Base-by-base conservation (phyloP, 164 flowering plant genomes). In the Umbellularia californica region DNA sequence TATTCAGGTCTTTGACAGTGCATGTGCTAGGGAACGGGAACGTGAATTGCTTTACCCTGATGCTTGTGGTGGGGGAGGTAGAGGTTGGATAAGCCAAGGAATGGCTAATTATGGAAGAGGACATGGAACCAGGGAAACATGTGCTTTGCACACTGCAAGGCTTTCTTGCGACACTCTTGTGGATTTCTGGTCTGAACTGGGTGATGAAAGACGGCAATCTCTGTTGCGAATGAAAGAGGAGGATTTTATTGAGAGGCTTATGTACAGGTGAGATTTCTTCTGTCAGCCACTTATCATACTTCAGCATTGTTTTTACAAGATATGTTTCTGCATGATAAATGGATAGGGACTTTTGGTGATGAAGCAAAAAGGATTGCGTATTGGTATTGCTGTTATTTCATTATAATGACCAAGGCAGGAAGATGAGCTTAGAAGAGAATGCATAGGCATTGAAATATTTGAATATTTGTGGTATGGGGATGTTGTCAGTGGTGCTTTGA, bases 61-160 rank as follows among this genome's bases (percentile, higher is more conserved):
- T 85, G 99, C 99, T 33, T 95, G 99, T 83, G 99, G 99, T 62
- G 98, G 97, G 62, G 97, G 92, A 73, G 98, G 93, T 74, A 88
- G 99, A 58, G 99, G 98, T 69, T 95, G 99, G 99, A 93, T 95
- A 74, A 90, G 97, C 85, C 97, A 92, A 87, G 97, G 97, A 69
- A 81, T 87, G 71, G 80, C 85, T 25, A 84, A 87, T 75, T 95
- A 90, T 81, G 99, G 99, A 50, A 82, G 97, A 80, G 95, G 93
- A 50, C 99, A 93, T 85, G 99, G 96, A 73, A 92, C 89, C 25
- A 89, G 99, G 69, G 99, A 95, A 85, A 87, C 98, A 71, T 95
- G 99, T 85, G 98, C 99, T 14, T 81, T 95, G 78, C 99, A 95
- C 80, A 95, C 97, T 70, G 94, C 98, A 67, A 86, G 97, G 82